Base-by-base conservation (phyloP, 192 early-diverging fungal genomes). In the Coemansia sp. region DNA sequence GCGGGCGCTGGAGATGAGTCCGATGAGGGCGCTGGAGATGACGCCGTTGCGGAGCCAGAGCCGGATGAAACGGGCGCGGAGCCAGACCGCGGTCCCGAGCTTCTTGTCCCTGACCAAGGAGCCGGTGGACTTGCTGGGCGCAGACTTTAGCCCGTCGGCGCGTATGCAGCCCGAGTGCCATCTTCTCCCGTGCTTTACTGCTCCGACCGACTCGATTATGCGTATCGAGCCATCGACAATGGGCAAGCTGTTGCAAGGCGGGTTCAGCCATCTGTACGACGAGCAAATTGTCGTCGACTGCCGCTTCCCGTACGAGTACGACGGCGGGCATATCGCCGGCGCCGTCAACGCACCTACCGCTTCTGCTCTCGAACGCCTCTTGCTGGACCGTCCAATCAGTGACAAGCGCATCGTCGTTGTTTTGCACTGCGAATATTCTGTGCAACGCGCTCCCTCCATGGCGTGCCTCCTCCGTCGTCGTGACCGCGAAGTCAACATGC, bases 341-440 rank as follows among this genome's bases (percentile, higher is more conserved):
- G 92, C 93, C 0, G 76, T 77, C 35, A 94, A 94, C 67, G 77
- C 93, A 50, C 85, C 89, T 38, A 86, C 85, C 0, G 66, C 76
- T 3, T 83, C 83, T 17, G 81, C 83, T 0, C 69, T 95, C 19
- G 85, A 91, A 56, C 38, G 72, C 57, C 57, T 88, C 23, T 82
- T 94, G 49, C 83, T 92, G 6, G 69, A 79, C 55, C 64, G 67
- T 51, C 81, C 77, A 15, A 52, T 58, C 4, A 62, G 76, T 0
- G 77, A 62, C 23, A 82, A 80, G 69, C 83, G 79, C 39, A 71
- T 73, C 15, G 83, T 91, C 14, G 70, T 95, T 6, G 81, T 95
- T 15, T 88, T 95, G 64, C 92, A 94, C 70, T 95, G 93, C 82
- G 93, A 95, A 79, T 95, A 90, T 63, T 91, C 89, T 19, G 77